Evolutionary conservation across 495 filamentous ascomycete species (phyloP).

Genomic region (Podospora tetraspora): DNA sequence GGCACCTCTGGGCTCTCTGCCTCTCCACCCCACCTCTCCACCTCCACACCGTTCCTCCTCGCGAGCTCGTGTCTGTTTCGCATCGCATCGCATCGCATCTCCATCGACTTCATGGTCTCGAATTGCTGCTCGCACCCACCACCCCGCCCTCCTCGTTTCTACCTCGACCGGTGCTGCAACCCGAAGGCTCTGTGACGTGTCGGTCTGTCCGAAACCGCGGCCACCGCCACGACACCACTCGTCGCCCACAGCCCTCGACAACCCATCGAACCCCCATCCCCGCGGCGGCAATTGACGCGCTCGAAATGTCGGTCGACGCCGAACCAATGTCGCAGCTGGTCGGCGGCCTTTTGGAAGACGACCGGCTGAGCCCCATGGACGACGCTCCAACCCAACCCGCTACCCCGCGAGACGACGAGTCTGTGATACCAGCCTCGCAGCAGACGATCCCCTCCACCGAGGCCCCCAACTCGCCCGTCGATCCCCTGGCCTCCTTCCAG

Average conservation of each 20-base stretch:
- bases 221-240: neutral
- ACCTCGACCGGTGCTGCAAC: neutral
- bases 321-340: slow-evolving; percentile 25
- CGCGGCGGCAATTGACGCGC: neutral
- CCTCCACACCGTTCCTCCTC: neutral
- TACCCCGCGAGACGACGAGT: slow-evolving; percentile 35
- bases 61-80: neutral
- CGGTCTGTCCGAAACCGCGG: neutral
- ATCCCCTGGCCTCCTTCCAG: slow-evolving; percentile 33
- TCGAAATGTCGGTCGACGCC: slow-evolving; percentile 20
- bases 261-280: neutral
- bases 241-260: neutral
- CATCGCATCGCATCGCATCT: neutral
- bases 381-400: slow-evolving; percentile 27
- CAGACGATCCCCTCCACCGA: slow-evolving; percentile 43
- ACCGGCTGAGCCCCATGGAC: slow-evolving; percentile 21
- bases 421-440: slow-evolving; percentile 31
- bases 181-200: neutral
- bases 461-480: slow-evolving; percentile 37
- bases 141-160: neutral
- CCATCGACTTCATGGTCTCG: neutral
- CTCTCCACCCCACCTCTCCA: neutral
- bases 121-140: neutral
- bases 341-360: slow-evolving; percentile 27
- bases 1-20: neutral